phyloP scores from a whole-genome alignment of 768 basidiomycete genomes.

The Peribolospora kevripleyi region DNA sequence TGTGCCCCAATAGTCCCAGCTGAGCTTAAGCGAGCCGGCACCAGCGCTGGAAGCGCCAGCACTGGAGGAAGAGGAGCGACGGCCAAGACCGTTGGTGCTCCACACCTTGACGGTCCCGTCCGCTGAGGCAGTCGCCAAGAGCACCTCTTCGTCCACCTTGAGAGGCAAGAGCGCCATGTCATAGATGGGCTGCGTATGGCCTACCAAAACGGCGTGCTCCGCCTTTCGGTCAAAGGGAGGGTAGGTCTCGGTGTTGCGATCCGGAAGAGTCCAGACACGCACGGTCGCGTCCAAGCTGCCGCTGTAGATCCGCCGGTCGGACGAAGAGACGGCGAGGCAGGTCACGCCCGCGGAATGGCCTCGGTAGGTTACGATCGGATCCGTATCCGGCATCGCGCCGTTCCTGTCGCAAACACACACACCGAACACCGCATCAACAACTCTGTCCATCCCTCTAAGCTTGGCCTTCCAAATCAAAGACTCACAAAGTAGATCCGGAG shows the following conservation, averaged over 20 bases:
- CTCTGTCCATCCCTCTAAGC: background rate
- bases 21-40: slow-evolving; percentile 40
- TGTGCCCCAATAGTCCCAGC: slow-evolving; percentile 55
- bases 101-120: slow-evolving; percentile 85
- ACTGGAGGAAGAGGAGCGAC: slow-evolving; percentile 13
- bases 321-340: slow-evolving; percentile 41
- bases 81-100: slow-evolving; percentile 16
- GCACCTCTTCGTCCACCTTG: slow-evolving; percentile 33
- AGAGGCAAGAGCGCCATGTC: slow-evolving; percentile 55
- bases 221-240: slow-evolving; percentile 65
- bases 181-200: slow-evolving; percentile 93
- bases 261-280: slow-evolving; percentile 65
- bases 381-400: slow-evolving; percentile 47
- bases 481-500: slow-evolving; percentile 28
- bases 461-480: background rate
- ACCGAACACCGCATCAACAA: background rate
- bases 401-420: background rate
- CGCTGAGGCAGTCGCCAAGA: slow-evolving; percentile 68
- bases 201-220: slow-evolving; percentile 53
- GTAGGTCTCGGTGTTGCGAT: slow-evolving; percentile 59
- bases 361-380: slow-evolving; percentile 76
- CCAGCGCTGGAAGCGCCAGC: slow-evolving; percentile 13
- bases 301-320: slow-evolving; percentile 56
- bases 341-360: slow-evolving; percentile 85
- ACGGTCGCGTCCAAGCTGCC: slow-evolving; percentile 85